Evolutionary conservation across 2,329 filamentous ascomycete genomes (phyloP), one percentile per base, ranked within the genome.

Genomic region (Emmonsia crescens): DNA sequence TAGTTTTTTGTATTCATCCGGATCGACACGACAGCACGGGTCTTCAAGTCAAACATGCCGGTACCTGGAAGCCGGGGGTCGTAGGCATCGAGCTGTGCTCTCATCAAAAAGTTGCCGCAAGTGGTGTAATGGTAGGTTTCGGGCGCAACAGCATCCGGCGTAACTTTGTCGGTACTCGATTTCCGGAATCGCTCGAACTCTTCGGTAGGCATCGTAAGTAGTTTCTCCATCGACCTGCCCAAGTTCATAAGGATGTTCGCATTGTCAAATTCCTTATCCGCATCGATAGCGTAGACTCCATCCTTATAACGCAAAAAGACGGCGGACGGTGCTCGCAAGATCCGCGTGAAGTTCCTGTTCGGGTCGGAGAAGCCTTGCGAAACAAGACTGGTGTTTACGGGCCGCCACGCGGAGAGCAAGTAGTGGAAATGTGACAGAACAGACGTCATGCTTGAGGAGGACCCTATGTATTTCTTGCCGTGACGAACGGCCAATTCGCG

Each of bases 1-100:
- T 87, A 89, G 21, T 87, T 83, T 4, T 73, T 69, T 0, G 89
- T 81, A 68, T 96, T 87, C 91, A 96, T 96, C 33, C 94, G 90
- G 64, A 99, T 89, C 0, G 90, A 87, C 5, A 96, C 80, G 0
- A 97, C 93, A 1, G 94, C 92, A 68, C 95, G 84, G 0, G 94
- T 99, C 77, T 99, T 99, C 63, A 99, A 78, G 74, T 99, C 94
- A 70, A 96, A 99, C 79, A 96, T 92, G 48, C 94, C 94, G 5
- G 88, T 89, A 0, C 94, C 94, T 0, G 93, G 94, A 8, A 99
- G 76, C 58, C 94, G 85, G 14, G 86, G 80, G 71, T 99, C 94
- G 68, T 94, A 78, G 0, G 94, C 94, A 72, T 99, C 94, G 14
- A 99, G 81, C 74, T 99, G 94, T 2, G 94, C 96, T 49, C 95